Evolutionary conservation across 2,329 filamentous ascomycete genomes (phyloP).

Genomic region (Colletotrichum tofieldiae): DNA sequence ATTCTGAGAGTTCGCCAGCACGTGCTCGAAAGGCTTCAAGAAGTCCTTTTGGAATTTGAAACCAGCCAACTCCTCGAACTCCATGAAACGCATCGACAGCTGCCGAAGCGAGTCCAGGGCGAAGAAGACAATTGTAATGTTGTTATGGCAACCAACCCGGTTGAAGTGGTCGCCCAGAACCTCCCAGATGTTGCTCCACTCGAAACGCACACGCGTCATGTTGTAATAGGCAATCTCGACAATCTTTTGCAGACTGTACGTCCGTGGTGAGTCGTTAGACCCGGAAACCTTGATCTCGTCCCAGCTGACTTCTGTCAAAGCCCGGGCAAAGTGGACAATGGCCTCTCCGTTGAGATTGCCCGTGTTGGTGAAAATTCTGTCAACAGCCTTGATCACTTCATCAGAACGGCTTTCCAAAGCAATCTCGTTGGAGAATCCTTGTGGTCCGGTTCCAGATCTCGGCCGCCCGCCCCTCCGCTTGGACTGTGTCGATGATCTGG

Average conservation of each 20-base stretch:
- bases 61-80: slow-evolving; percentile 95
- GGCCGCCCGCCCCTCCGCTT: slow-evolving; percentile 59
- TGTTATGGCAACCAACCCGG: slow-evolving; percentile 94
- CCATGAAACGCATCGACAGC: slow-evolving; percentile 98
- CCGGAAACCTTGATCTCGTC: slow-evolving; percentile 98
- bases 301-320: slow-evolving; percentile 97
- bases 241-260: slow-evolving; percentile 97
- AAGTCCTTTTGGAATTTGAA: slow-evolving; percentile 99
- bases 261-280: slow-evolving; percentile 94
- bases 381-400: slow-evolving; percentile 92
- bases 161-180: slow-evolving; percentile 99
- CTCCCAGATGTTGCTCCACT: slow-evolving; percentile 98
- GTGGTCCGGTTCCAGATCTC: slow-evolving; percentile 72
- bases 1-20: slow-evolving; percentile 93
- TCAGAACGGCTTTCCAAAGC: slow-evolving; percentile 93
- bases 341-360: slow-evolving; percentile 93
- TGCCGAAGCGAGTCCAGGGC: slow-evolving; percentile 95
- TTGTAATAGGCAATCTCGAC: slow-evolving; percentile 99
- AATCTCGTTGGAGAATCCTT: slow-evolving; percentile 82
- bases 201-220: slow-evolving; percentile 97
- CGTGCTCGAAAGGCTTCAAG: slow-evolving; percentile 97
- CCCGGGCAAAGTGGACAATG: slow-evolving; percentile 94
- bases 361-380: slow-evolving; percentile 97
- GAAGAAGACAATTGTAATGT: slow-evolving; percentile 97
- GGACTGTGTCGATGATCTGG: slow-evolving; percentile 79